phyloP scores from a whole-genome alignment of 2,329 filamentous ascomycete genomes.

The Clathrospora elynae region DNA sequence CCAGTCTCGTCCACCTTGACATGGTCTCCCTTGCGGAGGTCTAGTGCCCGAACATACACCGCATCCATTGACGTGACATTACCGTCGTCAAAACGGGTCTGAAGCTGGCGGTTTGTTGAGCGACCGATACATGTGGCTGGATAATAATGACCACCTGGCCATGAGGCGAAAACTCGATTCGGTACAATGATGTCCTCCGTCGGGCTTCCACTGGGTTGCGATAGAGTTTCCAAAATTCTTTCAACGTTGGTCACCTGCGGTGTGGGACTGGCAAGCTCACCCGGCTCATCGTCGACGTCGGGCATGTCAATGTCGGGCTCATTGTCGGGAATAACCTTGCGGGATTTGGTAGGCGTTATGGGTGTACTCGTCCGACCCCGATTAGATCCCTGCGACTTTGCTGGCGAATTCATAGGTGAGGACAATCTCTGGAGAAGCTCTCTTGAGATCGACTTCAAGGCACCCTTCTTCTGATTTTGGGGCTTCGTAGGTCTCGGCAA shows the following conservation, averaged over 20 bases:
- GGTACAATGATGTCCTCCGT: conserved; percentile 47
- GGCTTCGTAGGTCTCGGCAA: conserved; percentile 21
- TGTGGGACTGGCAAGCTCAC: conserved; percentile 28
- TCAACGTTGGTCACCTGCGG: conserved; percentile 16
- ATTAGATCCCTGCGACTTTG: conserved; percentile 8
- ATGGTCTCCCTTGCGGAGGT: conserved; percentile 52
- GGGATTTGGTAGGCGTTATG: conserved; percentile 17
- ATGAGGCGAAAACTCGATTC: conserved; percentile 63
- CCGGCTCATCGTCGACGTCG: conserved; percentile 21
- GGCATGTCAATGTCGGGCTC: conserved; percentile 29
- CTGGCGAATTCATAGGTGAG: conserved; percentile 25
- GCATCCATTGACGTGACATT: conserved; percentile 50
- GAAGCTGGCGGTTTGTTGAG: conserved; percentile 51
- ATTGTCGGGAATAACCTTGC: not conserved
- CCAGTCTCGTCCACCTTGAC: conserved; percentile 54
- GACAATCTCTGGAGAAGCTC: conserved; percentile 28
- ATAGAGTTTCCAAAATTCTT: conserved; percentile 7
- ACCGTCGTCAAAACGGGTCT: conserved; percentile 56
- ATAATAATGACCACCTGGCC: conserved; percentile 63
- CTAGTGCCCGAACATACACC: conserved; percentile 48
- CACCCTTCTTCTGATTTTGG: conserved; percentile 30
- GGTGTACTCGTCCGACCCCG: conserved; percentile 14
- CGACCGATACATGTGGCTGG: conserved; percentile 63
- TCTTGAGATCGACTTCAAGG: conserved; percentile 37
- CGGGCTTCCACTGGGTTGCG: conserved; percentile 20